Evolutionary conservation across 2,329 filamentous ascomycete species (phyloP).

Genomic region (Fusarium euwallaceae): DNA sequence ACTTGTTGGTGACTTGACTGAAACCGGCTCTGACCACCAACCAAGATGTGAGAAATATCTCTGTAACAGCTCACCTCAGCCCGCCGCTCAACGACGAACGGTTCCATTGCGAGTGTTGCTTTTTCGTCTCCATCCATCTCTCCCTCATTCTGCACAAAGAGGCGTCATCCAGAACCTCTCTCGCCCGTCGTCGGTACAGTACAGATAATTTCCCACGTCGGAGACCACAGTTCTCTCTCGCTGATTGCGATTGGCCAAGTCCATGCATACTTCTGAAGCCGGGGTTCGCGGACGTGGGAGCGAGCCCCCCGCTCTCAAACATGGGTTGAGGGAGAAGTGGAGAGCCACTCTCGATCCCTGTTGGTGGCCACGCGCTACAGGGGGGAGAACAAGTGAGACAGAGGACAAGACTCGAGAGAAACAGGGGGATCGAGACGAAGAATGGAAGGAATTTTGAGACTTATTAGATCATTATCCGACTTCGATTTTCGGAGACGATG

Average conservation of each 20-base stretch:
- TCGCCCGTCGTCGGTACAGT: constrained; percentile 27
- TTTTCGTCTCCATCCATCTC: constrained; percentile 11
- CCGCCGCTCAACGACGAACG: not conserved
- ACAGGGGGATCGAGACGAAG: constrained; percentile 13
- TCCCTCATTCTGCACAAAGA: not conserved
- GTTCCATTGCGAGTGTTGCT: constrained; percentile 17
- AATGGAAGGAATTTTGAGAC: constrained; percentile 25
- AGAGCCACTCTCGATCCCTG: constrained; percentile 15
- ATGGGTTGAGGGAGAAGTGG: not conserved
- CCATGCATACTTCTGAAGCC: constrained; percentile 9
- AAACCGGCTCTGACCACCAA: not conserved
- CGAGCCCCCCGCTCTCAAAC: constrained; percentile 2
- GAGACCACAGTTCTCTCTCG: constrained; percentile 23
- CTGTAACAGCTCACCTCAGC: not conserved
- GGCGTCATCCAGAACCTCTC: constrained; percentile 10
- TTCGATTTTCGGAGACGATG: not conserved
- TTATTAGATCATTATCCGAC: constrained; percentile 5
- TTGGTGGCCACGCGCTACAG: constrained; percentile 10
- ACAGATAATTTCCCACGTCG: constrained; percentile 46
- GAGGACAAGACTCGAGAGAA: constrained; percentile 9
- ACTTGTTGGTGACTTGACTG: not conserved
- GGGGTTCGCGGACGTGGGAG: constrained; percentile 26
- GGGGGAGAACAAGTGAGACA: constrained; percentile 4
- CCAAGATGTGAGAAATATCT: not conserved
- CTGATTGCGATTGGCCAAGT: constrained; percentile 29